Evolutionary conservation across 306 rosid species (phyloP).

Genomic region (Casuarina cunninghamiana): DNA sequence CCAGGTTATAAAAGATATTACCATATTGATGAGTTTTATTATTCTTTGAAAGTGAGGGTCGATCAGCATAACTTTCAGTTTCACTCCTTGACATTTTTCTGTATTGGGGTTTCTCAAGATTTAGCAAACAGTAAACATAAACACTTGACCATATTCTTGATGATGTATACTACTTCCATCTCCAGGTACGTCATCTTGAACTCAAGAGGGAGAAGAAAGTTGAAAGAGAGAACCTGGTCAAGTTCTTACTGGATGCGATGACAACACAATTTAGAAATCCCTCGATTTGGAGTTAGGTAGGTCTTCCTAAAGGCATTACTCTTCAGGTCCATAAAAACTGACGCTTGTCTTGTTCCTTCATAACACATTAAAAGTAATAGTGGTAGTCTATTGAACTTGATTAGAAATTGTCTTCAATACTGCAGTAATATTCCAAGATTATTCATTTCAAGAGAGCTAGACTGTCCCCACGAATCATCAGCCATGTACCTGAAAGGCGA

Average conservation of each 20-base stretch:
- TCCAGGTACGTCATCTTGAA: slow-evolving; percentile 92
- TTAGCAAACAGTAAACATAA: background rate
- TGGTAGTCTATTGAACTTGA: background rate
- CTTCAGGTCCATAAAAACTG: slow-evolving; percentile 19
- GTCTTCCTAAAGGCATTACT: slow-evolving; percentile 18
- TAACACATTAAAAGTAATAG: background rate
- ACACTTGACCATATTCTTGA: slow-evolving; percentile 21
- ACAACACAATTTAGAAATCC: slow-evolving; percentile 79
- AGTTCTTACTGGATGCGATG: slow-evolving; percentile 71
- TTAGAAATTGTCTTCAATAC: background rate
- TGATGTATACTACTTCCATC: slow-evolving; percentile 17
- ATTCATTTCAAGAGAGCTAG: background rate
- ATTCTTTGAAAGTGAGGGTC: background rate
- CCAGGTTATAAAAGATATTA: background rate
- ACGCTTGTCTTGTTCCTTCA: slow-evolving; percentile 26
- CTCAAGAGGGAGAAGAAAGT: slow-evolving; percentile 79
- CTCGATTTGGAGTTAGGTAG: slow-evolving; percentile 63
- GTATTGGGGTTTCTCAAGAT: background rate
- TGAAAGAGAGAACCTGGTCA: slow-evolving; percentile 54
- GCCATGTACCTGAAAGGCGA: background rate
- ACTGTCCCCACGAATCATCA: background rate
- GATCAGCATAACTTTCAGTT: background rate
- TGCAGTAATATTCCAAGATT: background rate
- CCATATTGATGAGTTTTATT: background rate
- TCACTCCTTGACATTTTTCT: background rate